Percentiles rank a stretch among this genome's conserved stretches.
These are phyloP conservation scores for Medicago arabica DNA, from an alignment of 306 rosid species.

Conservation along the genomic window DNA sequence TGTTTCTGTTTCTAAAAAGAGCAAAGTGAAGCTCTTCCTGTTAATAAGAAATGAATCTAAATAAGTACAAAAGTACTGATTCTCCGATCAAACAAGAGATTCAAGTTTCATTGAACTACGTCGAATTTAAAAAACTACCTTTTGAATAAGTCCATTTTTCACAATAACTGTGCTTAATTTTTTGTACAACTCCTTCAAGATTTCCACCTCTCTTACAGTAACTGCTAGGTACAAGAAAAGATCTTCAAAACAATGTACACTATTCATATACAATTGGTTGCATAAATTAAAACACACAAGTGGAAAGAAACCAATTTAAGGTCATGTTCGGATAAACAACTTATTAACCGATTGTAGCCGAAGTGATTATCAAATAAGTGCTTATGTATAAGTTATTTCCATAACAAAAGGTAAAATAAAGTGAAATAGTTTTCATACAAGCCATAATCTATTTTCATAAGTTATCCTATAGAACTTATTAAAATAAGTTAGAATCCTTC, in stretches of 20 bases:
- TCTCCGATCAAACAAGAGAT: too few species aligned
- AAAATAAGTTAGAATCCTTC: too few species aligned
- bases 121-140: slow-evolving; percentile 25
- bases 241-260: slow-evolving; percentile 2
- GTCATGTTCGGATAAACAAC: too few species aligned
- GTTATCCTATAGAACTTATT: neutral
- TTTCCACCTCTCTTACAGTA: slow-evolving; percentile 42
- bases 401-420: too few species aligned
- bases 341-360: too few species aligned
- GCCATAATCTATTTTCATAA: neutral
- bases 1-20: neutral
- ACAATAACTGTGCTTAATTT: slow-evolving; percentile 39
- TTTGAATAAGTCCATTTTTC: slow-evolving; percentile 46
- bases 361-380: too few species aligned
- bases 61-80: neutral
- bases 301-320: too few species aligned
- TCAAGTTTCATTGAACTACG: too few species aligned
- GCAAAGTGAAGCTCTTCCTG: neutral
- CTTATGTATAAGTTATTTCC: neutral
- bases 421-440: too few species aligned
- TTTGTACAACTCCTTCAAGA: slow-evolving; percentile 38
- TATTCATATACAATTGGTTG: too few species aligned
- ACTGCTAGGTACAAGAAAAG: slow-evolving; percentile 36
- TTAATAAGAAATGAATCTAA: neutral
- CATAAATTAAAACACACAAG: too few species aligned